These are phyloP conservation scores for Talaromyces ruber DNA, from an alignment of 495 filamentous ascomycete species.

Conservation along the genomic window DNA sequence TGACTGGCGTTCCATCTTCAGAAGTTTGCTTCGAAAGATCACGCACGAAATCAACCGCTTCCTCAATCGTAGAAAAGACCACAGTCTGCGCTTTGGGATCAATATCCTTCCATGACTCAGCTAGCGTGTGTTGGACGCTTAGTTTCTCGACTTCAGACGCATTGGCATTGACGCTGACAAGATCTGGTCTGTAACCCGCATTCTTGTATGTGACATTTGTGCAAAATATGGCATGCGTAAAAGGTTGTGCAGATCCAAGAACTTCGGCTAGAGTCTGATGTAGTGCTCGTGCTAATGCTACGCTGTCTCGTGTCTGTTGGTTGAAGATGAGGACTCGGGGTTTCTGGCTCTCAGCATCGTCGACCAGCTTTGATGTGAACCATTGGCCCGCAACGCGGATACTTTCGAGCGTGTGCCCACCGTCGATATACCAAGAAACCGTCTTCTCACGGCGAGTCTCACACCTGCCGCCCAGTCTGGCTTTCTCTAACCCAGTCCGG, in stretches of 20 bases:
- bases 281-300: conserved; percentile 54
- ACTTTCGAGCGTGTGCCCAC: conserved; percentile 86
- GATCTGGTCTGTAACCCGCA: conserved; percentile 64
- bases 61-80: conserved; percentile 74
- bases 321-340: conserved; percentile 84
- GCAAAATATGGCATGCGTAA: conserved; percentile 80
- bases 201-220: conserved; percentile 74
- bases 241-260: conserved; percentile 45
- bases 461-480: conserved; percentile 74
- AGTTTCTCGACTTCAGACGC: conserved; percentile 56
- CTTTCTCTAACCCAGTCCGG: conserved; percentile 62
- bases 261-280: conserved; percentile 55
- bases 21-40: conserved; percentile 31
- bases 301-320: conserved; percentile 78
- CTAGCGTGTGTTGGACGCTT: conserved; percentile 66
- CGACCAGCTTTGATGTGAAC: conserved; percentile 55
- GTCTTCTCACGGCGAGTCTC: conserved; percentile 61
- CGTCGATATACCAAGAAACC: conserved; percentile 84
- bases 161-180: conserved; percentile 69
- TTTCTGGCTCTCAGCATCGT: conserved; percentile 28
- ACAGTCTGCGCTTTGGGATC: conserved; percentile 52
- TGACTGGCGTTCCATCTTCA: conserved; percentile 33
- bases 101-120: conserved; percentile 59
- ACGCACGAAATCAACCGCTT: conserved; percentile 65
- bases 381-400: conserved; percentile 70